Evolutionary conservation across 345 rosid genomes (phyloP).

Genomic region (Salix suchowensis): DNA sequence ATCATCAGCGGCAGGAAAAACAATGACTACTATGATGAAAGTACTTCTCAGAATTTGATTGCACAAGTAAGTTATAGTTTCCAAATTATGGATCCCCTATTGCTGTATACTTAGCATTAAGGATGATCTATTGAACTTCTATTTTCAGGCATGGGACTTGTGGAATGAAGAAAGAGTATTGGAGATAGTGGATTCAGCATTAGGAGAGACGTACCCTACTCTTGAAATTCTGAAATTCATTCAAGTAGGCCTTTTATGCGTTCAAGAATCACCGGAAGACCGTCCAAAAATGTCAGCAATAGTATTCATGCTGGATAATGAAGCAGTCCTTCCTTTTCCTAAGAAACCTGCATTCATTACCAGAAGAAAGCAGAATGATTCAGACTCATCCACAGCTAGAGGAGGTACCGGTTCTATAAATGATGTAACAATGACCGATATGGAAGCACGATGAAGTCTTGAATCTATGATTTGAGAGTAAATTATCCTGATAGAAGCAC

Average conservation of each 20-base stretch:
- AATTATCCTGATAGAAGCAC: no score
- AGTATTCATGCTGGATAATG: constrained; percentile 1
- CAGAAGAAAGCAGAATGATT: neutral
- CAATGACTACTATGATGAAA: neutral
- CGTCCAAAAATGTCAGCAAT: constrained; percentile 1
- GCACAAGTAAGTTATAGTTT: neutral
- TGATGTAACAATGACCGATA: neutral
- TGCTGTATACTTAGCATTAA: no score
- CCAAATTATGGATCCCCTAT: neutral
- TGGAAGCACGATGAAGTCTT: neutral
- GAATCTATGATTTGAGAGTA: neutral
- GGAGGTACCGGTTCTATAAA: neutral
- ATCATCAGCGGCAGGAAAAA: neutral
- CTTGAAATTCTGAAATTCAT: neutral
- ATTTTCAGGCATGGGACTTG: neutral
- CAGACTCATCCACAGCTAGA: neutral
- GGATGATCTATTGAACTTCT: neutral
- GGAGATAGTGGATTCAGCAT: neutral
- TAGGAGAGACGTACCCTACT: neutral
- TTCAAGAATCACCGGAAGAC: neutral
- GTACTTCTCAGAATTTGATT: neutral
- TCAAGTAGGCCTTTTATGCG: constrained; percentile 1
- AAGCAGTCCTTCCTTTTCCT: neutral
- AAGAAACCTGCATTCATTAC: neutral
- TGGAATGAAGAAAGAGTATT: constrained; percentile 1